Conservation (phyloP, 1,284 basidiomycete genomes). For the Austroboletus olivaceoglutinosus region DNA sequence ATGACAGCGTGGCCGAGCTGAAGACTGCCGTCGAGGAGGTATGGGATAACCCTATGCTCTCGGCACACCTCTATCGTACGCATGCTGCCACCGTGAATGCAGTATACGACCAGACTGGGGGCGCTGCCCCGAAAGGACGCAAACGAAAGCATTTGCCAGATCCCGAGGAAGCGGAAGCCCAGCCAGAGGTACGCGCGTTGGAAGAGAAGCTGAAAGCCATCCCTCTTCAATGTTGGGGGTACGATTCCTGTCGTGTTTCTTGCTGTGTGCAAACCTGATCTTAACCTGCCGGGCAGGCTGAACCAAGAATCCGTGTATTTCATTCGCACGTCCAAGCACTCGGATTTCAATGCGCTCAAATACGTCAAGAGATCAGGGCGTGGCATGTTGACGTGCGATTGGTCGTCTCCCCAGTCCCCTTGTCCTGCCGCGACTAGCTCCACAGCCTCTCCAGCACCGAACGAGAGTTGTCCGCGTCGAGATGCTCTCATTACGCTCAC, state of each 20-base stretch:
- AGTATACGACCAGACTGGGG: slow-evolving; percentile 44
- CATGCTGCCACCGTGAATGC: slow-evolving; percentile 50
- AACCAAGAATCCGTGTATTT: slow-evolving; percentile 54
- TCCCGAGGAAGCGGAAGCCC: slow-evolving; percentile 32
- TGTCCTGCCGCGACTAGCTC: neutral
- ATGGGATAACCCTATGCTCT: slow-evolving; percentile 56
- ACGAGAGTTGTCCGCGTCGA: slow-evolving; percentile 12
- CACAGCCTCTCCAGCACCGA: neutral
- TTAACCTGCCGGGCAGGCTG: slow-evolving; percentile 38
- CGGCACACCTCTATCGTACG: slow-evolving; percentile 51
- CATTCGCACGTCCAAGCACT: slow-evolving; percentile 58
- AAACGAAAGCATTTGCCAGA: slow-evolving; percentile 44
- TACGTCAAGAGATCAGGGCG: slow-evolving; percentile 33
- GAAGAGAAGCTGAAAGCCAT: slow-evolving; percentile 49
- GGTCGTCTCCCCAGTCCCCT: slow-evolving; percentile 6
- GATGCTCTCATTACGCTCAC: slow-evolving; percentile 58
- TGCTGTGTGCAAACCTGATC: neutral
- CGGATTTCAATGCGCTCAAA: slow-evolving; percentile 61
- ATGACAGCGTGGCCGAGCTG: slow-evolving; percentile 55
- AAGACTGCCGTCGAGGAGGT: slow-evolving; percentile 43
- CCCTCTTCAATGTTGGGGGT: slow-evolving; percentile 61
- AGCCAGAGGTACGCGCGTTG: slow-evolving; percentile 44
- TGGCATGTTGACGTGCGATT: slow-evolving; percentile 16
- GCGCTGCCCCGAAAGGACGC: slow-evolving; percentile 38
- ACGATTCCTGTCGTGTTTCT: slow-evolving; percentile 4